Percentiles rank a stretch among this genome's conserved stretches.
Conservation (phyloP, 768 basidiomycete species). For the Termitomyces sp. region DNA sequence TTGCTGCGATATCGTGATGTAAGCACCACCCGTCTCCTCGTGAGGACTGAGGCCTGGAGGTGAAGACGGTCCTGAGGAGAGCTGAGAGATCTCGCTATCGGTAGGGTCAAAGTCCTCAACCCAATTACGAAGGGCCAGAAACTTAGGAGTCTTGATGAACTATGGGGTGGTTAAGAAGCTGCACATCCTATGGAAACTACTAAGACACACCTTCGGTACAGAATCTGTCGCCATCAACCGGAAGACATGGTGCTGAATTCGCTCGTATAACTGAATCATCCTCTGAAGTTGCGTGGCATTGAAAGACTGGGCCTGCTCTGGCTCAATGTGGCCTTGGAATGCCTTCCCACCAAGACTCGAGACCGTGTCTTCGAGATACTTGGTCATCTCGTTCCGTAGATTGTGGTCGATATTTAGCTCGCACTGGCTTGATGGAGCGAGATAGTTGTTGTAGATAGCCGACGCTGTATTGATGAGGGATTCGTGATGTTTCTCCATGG, state of each 20-base stretch:
- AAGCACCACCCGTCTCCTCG: constrained; percentile 79
- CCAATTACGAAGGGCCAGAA: constrained; percentile 74
- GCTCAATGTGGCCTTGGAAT: constrained; percentile 76
- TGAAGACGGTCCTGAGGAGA: constrained; percentile 48
- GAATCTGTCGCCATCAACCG: constrained; percentile 98
- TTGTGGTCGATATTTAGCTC: constrained; percentile 99
- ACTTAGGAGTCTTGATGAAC: constrained; percentile 87
- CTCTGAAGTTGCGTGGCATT: constrained; percentile 95
- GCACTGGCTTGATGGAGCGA: constrained; percentile 91
- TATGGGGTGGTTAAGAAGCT: constrained; percentile 22
- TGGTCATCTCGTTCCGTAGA: constrained; percentile 88
- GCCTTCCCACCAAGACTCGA: constrained; percentile 68
- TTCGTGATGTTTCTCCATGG: constrained; percentile 98
- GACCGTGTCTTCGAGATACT: constrained; percentile 89
- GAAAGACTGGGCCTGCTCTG: constrained; percentile 74
- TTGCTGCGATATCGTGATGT: constrained; percentile 80
- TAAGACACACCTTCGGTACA: constrained; percentile 76
- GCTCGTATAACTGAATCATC: constrained; percentile 89
- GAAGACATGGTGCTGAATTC: constrained; percentile 96
- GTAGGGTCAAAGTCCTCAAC: constrained; percentile 70
- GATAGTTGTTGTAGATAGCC: constrained; percentile 89
- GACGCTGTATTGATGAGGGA: constrained; percentile 92
- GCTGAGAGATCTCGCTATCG: constrained; percentile 51
- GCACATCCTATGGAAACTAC: constrained; percentile 3
- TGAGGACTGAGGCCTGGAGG: constrained; percentile 62